A percentile compares a stretch with the other conserved stretches of the same genome.
phyloP scores from a whole-genome alignment of 2,329 filamentous ascomycete species.

The Microdochium bolleyi region DNA sequence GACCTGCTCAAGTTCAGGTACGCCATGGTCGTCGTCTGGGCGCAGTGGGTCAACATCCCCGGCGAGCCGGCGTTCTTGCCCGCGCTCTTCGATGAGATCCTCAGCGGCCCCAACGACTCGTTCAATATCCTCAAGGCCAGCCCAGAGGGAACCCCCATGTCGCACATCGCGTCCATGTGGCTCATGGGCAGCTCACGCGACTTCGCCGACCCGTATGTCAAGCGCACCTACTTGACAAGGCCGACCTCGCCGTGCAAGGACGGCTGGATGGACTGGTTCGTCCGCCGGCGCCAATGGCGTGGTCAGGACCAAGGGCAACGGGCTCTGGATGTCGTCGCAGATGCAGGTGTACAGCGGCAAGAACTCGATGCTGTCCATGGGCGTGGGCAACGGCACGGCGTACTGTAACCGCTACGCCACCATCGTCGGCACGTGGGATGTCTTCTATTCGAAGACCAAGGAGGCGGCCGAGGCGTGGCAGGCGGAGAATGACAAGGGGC shows the following conservation, averaged over 20 bases:
- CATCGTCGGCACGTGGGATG: slow-evolving; percentile 29
- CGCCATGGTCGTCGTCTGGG: slow-evolving; percentile 34
- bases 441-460: slow-evolving; percentile 29
- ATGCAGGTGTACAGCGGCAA: slow-evolving; percentile 36
- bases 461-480: slow-evolving; percentile 31
- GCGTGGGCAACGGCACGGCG: slow-evolving; percentile 34
- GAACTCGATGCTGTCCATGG: slow-evolving; percentile 29
- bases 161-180: slow-evolving; percentile 33
- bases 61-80: slow-evolving; percentile 23
- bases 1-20: slow-evolving; percentile 25
- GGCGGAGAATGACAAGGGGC: slow-evolving; percentile 27
- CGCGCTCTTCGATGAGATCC: slow-evolving; percentile 30
- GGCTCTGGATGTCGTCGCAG: slow-evolving; percentile 32
- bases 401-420: slow-evolving; percentile 39
- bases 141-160: slow-evolving; percentile 29
- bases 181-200: slow-evolving; percentile 36
- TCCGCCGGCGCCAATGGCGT: slow-evolving; percentile 27
- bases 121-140: slow-evolving; percentile 20
- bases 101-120: slow-evolving; percentile 23
- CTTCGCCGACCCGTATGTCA: slow-evolving; percentile 39
- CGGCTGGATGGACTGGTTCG: slow-evolving; percentile 29
- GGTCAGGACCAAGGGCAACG: slow-evolving; percentile 24
- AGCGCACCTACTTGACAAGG: slow-evolving; percentile 35
- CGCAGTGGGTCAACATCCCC: slow-evolving; percentile 31
- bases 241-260: slow-evolving; percentile 29